Evolutionary conservation across 345 rosid genomes (phyloP).

Genomic region (Hibiscus mutabilis): DNA sequence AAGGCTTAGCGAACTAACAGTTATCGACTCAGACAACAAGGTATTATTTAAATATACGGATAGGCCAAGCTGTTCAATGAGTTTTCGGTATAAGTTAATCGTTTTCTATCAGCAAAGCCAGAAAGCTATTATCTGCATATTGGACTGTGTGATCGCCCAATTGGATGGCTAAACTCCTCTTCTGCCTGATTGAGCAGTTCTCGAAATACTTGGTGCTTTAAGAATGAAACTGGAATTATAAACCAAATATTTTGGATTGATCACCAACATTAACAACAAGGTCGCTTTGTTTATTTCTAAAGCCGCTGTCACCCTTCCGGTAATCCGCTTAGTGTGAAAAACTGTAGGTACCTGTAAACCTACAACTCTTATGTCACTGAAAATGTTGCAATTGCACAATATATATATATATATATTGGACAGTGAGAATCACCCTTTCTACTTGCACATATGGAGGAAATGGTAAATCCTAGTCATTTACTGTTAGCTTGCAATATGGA

Average conservation of each 20-base stretch:
- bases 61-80: too few relatives aligned
- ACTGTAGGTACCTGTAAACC: neutral
- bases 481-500: neutral
- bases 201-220: neutral
- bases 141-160: too few relatives aligned
- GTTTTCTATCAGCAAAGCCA: too few relatives aligned
- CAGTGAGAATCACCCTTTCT: neutral
- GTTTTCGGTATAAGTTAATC: too few relatives aligned
- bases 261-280: neutral
- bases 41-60: too few relatives aligned
- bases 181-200: neutral
- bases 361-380: too few relatives aligned
- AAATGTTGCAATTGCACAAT: neutral
- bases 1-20: too few relatives aligned
- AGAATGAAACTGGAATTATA: neutral
- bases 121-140: too few relatives aligned
- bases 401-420: neutral
- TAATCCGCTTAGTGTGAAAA: neutral
- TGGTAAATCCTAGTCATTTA: neutral
- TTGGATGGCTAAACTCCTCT: neutral
- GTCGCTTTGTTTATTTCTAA: neutral
- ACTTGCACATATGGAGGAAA: neutral
- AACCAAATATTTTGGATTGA: neutral
- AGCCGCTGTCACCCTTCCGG: neutral
- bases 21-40: too few relatives aligned